Conservation (phyloP, 495 filamentous ascomycete genomes). For the Penicillium cinerascens region DNA sequence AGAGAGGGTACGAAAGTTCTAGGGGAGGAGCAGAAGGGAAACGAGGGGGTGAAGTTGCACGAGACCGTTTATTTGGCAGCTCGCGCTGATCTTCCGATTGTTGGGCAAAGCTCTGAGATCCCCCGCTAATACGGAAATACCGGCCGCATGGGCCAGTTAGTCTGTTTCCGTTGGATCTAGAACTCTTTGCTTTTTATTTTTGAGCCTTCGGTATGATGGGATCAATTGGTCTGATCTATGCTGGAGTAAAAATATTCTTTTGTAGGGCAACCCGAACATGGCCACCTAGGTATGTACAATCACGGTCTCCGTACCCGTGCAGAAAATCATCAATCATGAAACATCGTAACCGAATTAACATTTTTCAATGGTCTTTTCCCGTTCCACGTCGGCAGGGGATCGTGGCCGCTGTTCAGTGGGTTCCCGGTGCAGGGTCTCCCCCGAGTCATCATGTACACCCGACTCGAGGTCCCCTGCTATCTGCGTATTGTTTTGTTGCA, state of each 20-base stretch:
- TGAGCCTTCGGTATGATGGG: not conserved
- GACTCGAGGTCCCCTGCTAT: constrained; percentile 1
- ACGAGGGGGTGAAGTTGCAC: constrained; percentile 7
- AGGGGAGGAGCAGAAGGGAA: not conserved
- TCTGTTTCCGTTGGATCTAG: not conserved
- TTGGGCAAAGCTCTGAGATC: constrained; percentile 6
- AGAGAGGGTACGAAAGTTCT: not conserved
- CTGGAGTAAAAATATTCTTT: not conserved
- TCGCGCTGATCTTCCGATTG: constrained; percentile 18
- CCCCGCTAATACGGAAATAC: constrained; percentile 16
- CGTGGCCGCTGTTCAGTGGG: not conserved
- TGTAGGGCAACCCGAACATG: not conserved
- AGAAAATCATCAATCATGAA: not conserved
- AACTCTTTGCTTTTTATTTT: not conserved
- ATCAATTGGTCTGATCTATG: not conserved
- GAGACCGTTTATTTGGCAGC: not conserved
- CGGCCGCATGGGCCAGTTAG: not conserved
- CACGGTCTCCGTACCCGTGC: not conserved
- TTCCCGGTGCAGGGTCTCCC: not conserved
- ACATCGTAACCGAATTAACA: not conserved
- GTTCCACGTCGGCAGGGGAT: not conserved
- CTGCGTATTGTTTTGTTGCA: constrained; percentile 4
- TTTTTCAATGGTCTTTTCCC: not conserved
- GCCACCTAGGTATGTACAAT: not conserved
- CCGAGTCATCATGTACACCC: not conserved